These are phyloP conservation scores for Ophiostoma piceae DNA, from an alignment of 2,329 filamentous ascomycete species.

Conservation along the genomic window DNA sequence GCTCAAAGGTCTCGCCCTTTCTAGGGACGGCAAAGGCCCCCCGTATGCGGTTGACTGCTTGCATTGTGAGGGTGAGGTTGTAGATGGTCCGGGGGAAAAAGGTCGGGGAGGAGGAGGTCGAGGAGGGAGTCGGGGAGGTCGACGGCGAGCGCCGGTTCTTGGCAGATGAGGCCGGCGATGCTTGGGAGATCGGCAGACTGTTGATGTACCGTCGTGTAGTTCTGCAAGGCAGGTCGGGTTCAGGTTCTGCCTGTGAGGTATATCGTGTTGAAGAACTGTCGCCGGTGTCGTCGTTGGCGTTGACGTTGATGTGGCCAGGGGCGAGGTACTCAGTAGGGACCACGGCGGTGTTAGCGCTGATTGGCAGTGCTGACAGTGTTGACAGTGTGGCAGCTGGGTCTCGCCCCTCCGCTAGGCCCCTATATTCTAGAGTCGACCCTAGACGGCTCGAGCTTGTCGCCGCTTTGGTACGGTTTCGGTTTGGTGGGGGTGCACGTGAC, in stretches of 20 bases:
- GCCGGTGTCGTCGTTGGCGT: background rate
- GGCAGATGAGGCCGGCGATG: background rate
- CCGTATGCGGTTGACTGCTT: constrained; percentile 87
- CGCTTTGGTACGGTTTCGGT: constrained; percentile 1
- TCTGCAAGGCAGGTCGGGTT: background rate
- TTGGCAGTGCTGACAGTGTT: constrained; percentile 15
- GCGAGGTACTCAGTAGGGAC: background rate
- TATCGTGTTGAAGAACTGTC: background rate
- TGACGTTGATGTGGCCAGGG: background rate
- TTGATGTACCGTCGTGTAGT: background rate
- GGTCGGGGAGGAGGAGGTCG: background rate
- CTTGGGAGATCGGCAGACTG: background rate
- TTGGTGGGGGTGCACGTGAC: constrained; percentile 20
- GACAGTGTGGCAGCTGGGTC: constrained; percentile 13
- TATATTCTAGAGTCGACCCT: background rate
- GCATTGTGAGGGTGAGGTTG: constrained; percentile 20
- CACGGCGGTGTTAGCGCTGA: constrained; percentile 9
- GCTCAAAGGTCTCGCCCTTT: constrained; percentile 97
- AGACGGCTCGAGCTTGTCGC: constrained; percentile 4
- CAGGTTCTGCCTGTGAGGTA: background rate
- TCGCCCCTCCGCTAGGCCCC: constrained; percentile 20
- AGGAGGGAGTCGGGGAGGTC: constrained; percentile 16
- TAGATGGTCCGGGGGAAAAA: background rate
- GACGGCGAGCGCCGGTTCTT: constrained; percentile 14
- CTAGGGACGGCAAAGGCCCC: constrained; percentile 87